phyloP scores from a whole-genome alignment of 345 rosid species.

The Nasturtium officinale region DNA sequence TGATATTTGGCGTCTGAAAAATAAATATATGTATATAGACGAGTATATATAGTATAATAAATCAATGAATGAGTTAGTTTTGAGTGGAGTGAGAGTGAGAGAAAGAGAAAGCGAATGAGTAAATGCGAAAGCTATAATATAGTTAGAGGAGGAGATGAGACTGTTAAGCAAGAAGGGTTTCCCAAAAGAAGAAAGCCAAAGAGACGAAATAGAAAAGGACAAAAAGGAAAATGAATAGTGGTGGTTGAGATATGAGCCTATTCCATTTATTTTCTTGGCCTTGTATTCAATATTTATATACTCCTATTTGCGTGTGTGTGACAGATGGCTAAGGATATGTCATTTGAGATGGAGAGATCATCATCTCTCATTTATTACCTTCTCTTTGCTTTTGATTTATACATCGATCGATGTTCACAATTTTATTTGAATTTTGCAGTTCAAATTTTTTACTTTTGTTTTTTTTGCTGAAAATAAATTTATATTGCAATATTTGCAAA shows the following conservation, averaged over 20 bases:
- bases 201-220: slow-evolving; percentile 39
- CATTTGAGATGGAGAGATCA: slow-evolving; percentile 40
- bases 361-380: slow-evolving; percentile 34
- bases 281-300: slow-evolving; percentile 20
- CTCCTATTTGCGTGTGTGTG: slow-evolving; percentile 4
- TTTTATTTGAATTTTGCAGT: background rate
- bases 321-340: slow-evolving; percentile 42
- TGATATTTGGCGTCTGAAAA: slow-evolving; percentile 3
- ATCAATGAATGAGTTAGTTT: slow-evolving; percentile 26
- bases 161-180: slow-evolving; percentile 37
- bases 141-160: slow-evolving; percentile 27
- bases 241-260: slow-evolving; percentile 36
- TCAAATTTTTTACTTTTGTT: no score
- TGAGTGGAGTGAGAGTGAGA: slow-evolving; percentile 12
- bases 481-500: background rate
- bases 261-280: slow-evolving; percentile 22
- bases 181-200: slow-evolving; percentile 39
- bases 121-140: slow-evolving; percentile 36
- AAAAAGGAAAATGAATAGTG: slow-evolving; percentile 39
- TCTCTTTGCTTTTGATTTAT: slow-evolving; percentile 1
- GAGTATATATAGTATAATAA: background rate
- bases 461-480: no score
- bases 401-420: background rate
- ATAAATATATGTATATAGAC: background rate
- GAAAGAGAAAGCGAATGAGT: slow-evolving; percentile 17